Base-by-base conservation (phyloP, 768 basidiomycete species). In the Tricholoma flavovirens region DNA sequence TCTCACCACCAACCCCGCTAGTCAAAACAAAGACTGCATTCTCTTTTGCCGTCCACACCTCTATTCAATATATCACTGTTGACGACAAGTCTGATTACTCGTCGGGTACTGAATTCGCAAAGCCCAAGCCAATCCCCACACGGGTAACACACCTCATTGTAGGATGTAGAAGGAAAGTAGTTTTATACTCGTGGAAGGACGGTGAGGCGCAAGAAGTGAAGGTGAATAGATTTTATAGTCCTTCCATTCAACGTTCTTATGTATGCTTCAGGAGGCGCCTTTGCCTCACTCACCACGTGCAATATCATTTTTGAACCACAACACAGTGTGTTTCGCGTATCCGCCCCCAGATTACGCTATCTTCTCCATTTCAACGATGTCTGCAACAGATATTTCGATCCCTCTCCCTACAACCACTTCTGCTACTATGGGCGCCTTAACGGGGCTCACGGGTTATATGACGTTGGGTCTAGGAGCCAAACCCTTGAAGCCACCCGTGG, bases 201-300 rank as follows among this genome's bases (percentile, higher is more conserved):
- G 89, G 91, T 15, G 87, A 93, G 56, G 77, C 84, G 22, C 84
- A 90, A 60, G 85, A 84, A 42, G 68, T 77, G 49, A 85, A 83
- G 75, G 90, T 91, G 26, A 49, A 17, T 30, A 3, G 17, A n/a
- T 17, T 17, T 3, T 30, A 62, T 53, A 15, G 5, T 12, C 22
- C n/a, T 48, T 12, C 43, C 19, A 30, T 57, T 56, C 54, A 54
- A 49, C 19, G 2, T n/a, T 46, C 19, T 32, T n/a, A 19, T 29
- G 9, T 9, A 8, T 49, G 15, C 26, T 9, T 14, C 57, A 95
- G 90, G 96, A 98, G 80, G 74, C 84, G 3, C 64, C 76, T 0
- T 76, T 98, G 3, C 90, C 95, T 11, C 96, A 98, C 67, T 93
- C 94, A 8, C 87, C 97, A n/a, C 83, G 97, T 38, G 77, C 81